Evolutionary conservation across 1,284 basidiomycete species (phyloP).

Genomic region (Gymnopus androsaceus): DNA sequence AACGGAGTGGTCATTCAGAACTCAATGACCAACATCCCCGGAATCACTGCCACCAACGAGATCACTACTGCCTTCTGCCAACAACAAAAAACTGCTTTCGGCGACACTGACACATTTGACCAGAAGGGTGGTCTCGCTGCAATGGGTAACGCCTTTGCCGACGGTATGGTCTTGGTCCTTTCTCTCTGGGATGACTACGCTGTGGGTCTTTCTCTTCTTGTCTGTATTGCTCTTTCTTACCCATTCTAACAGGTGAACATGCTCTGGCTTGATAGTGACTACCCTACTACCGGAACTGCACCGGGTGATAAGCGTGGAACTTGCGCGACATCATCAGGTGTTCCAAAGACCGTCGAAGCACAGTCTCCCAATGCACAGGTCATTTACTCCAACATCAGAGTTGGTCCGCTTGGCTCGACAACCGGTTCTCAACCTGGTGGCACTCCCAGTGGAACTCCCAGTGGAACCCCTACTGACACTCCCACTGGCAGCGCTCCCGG

Average conservation of each 20-base stretch:
- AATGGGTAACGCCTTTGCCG: slow-evolving; percentile 46
- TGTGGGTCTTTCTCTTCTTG: no score
- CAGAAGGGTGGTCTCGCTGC: slow-evolving; percentile 43
- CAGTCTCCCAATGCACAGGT: slow-evolving; percentile 43
- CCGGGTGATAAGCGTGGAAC: slow-evolving; percentile 57
- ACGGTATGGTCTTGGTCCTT: slow-evolving; percentile 57
- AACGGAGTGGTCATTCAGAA: slow-evolving; percentile 53
- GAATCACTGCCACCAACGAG: slow-evolving; percentile 39
- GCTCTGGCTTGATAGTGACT: slow-evolving; percentile 63
- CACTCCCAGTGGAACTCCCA: slow-evolving; percentile 2
- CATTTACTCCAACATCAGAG: slow-evolving; percentile 59
- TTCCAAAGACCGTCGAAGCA: slow-evolving; percentile 47
- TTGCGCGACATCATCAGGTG: slow-evolving; percentile 51
- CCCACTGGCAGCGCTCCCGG: slow-evolving; percentile 10
- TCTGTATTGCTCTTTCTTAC: no score
- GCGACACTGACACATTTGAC: slow-evolving; percentile 46
- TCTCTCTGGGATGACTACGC: slow-evolving; percentile 50
- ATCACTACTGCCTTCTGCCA: slow-evolving; percentile 44
- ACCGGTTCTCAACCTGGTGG: slow-evolving; percentile 24
- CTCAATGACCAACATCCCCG: slow-evolving; percentile 44
- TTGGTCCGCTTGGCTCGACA: slow-evolving; percentile 55
- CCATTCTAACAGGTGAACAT: slow-evolving; percentile 53
- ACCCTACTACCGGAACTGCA: slow-evolving; percentile 45
- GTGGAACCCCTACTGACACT: not conserved
- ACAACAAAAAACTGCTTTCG: slow-evolving; percentile 44